Conservation (phyloP, 441 rosid genomes). For the Omphalea diandra region DNA sequence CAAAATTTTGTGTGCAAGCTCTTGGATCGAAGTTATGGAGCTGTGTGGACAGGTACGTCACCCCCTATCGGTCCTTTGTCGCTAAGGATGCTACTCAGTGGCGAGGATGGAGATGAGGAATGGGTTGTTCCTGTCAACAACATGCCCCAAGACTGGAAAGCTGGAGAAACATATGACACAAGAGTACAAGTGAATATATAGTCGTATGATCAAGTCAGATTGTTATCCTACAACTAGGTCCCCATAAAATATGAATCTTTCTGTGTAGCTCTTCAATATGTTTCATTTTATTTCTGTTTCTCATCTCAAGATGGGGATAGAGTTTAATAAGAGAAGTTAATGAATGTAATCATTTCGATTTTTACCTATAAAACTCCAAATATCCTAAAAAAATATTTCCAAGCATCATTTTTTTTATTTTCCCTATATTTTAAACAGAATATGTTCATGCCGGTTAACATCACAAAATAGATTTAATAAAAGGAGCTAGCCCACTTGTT, state of each 20-base stretch:
- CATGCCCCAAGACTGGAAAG: conserved; percentile 61
- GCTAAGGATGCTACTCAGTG: conserved; percentile 59
- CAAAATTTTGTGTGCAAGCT: conserved; percentile 55
- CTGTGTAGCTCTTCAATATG: conserved; percentile 13
- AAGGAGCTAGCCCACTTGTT: conserved; percentile 3
- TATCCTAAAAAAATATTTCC: conserved; percentile 1
- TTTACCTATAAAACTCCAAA: conserved; percentile 7
- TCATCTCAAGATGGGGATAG: conserved; percentile 1
- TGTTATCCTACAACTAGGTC: conserved; percentile 12
- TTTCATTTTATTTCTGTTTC: not conserved
- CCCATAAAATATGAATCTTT: conserved; percentile 5
- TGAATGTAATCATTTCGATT: conserved; percentile 23
- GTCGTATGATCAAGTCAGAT: conserved; percentile 3
- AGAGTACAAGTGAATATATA: conserved; percentile 49
- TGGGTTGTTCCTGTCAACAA: conserved; percentile 61
- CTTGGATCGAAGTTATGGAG: conserved; percentile 59
- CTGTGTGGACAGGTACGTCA: conserved; percentile 59
- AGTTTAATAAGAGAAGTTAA: conserved; percentile 10
- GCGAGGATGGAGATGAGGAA: conserved; percentile 49
- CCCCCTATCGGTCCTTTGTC: conserved; percentile 60
- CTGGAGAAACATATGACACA: conserved; percentile 59
- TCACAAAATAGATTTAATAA: not conserved
- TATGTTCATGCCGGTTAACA: conserved; percentile 15
- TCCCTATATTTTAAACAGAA: not conserved
- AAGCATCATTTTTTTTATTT: not conserved